Base-by-base conservation (phyloP, 495 filamentous ascomycete species). In the Podospora comata region DNA sequence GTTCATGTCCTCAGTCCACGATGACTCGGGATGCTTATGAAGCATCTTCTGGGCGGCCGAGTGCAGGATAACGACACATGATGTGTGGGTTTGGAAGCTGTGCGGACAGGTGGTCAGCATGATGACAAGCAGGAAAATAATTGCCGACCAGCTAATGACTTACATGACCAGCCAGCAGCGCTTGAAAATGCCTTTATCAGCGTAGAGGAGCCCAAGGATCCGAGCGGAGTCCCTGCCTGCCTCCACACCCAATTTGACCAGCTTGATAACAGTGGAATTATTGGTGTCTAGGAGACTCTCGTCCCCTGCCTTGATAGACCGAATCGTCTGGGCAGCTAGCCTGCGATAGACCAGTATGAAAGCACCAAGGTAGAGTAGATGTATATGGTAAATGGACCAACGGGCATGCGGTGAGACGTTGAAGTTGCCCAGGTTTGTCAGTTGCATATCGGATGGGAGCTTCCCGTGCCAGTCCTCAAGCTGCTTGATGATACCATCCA, bases 161-260 rank as follows among this genome's bases (percentile, higher is more conserved):
- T 65, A 78, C 75, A 77, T 79, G 18, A 77, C 72, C n/a, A 79
- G 59, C 72, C 74, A 79, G 30, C 74, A 79, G 2, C 77, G 65
- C 60, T 71, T 71, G 58, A 79, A 74, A 26, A 79, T 67, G 13
- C 74, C 72, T 3, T 67, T 64, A 30, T 79, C 72, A 13, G 30
- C 65, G 9, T 73, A 66, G 15, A 79, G 67, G 3, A 76, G 65
- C 6, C 65, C 71, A 2, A 76, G 62, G 16, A 77, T 76, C 2
- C 70, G 64, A 0, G 76, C 71, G 0, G 76, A 75, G 56, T 73
- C 65, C n/a, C 67, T 70, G 13, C 75, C 77, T 0, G 75, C 71
- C 11, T 66, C 32, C 5, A 77, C 57, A 1, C 73, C 77, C 9
- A 70, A 61, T 18, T 73, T 44, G 6, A 68, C 62, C 1, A 71